These are phyloP conservation scores for Hordeum marinum DNA, from an alignment of 176 grass and related monocot species.

Conservation along the genomic window DNA sequence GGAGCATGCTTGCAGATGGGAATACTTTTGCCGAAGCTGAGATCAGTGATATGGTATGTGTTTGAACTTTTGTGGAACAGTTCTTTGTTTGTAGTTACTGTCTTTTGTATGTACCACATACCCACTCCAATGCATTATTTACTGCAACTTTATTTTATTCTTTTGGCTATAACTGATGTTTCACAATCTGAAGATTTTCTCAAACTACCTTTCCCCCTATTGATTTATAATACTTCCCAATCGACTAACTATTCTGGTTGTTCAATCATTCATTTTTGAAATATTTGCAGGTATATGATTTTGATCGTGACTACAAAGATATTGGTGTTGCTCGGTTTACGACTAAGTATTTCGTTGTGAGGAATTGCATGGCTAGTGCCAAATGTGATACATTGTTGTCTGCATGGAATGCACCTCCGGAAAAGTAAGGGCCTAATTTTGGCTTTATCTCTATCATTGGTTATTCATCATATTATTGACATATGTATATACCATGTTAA, in stretches of 20 bases:
- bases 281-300: constrained; percentile 73
- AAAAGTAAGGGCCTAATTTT: constrained; percentile 64
- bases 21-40: constrained; percentile 99
- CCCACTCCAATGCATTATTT: constrained; percentile 3
- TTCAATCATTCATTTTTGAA: constrained; percentile 15
- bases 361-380: constrained; percentile 85
- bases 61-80: constrained; percentile 16
- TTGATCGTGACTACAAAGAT: constrained; percentile 98
- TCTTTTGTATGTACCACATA: constrained; percentile 2
- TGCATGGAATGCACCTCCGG: constrained; percentile 91
- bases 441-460: not conserved
- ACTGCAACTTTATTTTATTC: not conserved
- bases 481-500: not conserved
- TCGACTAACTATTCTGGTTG: constrained; percentile 7
- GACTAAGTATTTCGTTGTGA: constrained; percentile 88
- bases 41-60: constrained; percentile 89
- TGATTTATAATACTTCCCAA: not conserved
- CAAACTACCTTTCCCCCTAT: not conserved
- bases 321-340: constrained; percentile 90
- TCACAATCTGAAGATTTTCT: constrained; percentile 7
- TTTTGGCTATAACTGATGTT: constrained; percentile 16
- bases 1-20: constrained; percentile 99
- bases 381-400: constrained; percentile 95
- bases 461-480: not conserved
- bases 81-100: constrained; percentile 8